Percentiles rank a stretch among this genome's conserved stretches.
Evolutionary conservation across 768 basidiomycete species (phyloP).

Genomic region (Leccinum rimulosum): DNA sequence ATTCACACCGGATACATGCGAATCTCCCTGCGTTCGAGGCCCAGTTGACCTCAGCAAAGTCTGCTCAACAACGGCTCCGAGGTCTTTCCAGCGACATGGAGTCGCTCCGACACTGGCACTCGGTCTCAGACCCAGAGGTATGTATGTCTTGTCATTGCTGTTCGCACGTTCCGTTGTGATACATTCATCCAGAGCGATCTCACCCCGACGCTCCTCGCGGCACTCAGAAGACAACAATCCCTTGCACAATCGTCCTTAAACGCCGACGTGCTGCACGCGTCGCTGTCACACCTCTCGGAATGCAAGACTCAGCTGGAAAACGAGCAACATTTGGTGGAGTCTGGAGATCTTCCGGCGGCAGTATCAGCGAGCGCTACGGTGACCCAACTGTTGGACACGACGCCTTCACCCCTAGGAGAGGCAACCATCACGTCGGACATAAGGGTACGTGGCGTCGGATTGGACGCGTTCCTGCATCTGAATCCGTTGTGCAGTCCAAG

Average conservation of each 20-base stretch:
- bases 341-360: slow-evolving; percentile 65
- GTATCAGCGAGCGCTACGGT: slow-evolving; percentile 44
- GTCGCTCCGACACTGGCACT: slow-evolving; percentile 36
- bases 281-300: slow-evolving; percentile 52
- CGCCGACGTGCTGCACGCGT: slow-evolving; percentile 47
- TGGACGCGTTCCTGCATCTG: background rate
- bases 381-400: slow-evolving; percentile 41
- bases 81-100: slow-evolving; percentile 54
- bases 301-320: slow-evolving; percentile 48
- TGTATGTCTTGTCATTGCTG: slow-evolving; percentile 9
- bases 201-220: slow-evolving; percentile 53
- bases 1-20: slow-evolving; percentile 70
- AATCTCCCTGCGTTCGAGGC: slow-evolving; percentile 62
- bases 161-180: slow-evolving; percentile 8
- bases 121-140: slow-evolving; percentile 63
- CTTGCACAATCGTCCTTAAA: slow-evolving; percentile 64
- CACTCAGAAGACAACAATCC: slow-evolving; percentile 56
- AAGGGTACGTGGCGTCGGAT: slow-evolving; percentile 44
- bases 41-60: slow-evolving; percentile 60
- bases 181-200: slow-evolving; percentile 57
- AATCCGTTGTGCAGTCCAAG: slow-evolving; percentile 43
- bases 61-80: slow-evolving; percentile 58
- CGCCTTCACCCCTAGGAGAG: slow-evolving; percentile 50
- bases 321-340: slow-evolving; percentile 45
- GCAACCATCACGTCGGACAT: slow-evolving; percentile 54